These are phyloP conservation scores for Cyberlindnera lachancei DNA, from an alignment of 805 yeast genomes.

Conservation along the genomic window DNA sequence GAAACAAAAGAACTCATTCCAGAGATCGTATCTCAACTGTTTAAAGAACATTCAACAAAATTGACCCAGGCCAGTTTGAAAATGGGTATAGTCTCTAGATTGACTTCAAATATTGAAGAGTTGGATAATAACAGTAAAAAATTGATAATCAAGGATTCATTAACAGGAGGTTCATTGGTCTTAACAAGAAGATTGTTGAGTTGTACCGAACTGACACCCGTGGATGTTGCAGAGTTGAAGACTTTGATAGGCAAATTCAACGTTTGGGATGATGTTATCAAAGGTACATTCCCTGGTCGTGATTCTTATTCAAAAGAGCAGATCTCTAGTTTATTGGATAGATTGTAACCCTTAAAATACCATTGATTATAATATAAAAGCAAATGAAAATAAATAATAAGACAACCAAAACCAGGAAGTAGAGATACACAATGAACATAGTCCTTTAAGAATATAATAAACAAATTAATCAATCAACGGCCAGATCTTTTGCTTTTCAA, in stretches of 20 bases:
- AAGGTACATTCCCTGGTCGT: constrained; percentile 3
- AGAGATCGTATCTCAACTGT: not conserved
- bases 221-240: not conserved
- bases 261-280: not conserved
- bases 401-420: too few relatives aligned
- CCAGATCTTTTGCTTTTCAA: constrained; percentile 3
- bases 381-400: too few relatives aligned
- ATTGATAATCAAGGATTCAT: constrained; percentile 1
- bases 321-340: not conserved
- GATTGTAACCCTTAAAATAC: too few relatives aligned
- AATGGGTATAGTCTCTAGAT: constrained; percentile 6
- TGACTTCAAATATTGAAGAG: not conserved
- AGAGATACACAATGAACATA: not conserved
- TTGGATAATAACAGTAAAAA: not conserved
- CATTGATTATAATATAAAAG: too few relatives aligned
- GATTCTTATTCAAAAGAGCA: not conserved
- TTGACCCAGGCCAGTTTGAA: not conserved
- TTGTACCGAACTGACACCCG: not conserved
- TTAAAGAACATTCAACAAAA: not conserved
- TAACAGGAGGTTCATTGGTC: constrained; percentile 6
- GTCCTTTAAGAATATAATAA: not conserved
- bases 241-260: not conserved
- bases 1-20: constrained; percentile 1
- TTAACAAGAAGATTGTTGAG: constrained; percentile 3
- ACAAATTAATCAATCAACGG: not conserved